phyloP scores from a whole-genome alignment of 345 rosid genomes.

The Erucastrum elatum region DNA sequence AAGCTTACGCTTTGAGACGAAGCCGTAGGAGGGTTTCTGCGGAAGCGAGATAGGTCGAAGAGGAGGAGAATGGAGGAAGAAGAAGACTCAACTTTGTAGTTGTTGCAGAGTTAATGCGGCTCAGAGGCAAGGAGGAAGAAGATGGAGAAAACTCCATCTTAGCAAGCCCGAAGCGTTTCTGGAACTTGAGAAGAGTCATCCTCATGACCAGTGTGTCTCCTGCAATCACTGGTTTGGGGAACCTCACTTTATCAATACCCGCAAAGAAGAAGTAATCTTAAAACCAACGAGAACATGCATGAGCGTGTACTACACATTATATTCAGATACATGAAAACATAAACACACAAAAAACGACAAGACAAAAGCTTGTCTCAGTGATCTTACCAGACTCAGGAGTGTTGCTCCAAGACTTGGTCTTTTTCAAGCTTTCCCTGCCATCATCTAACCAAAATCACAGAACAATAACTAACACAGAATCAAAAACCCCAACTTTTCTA shows the following conservation, averaged over 20 bases:
- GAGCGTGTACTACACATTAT: background rate
- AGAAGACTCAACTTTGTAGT: too few species aligned
- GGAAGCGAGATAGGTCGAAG: too few species aligned
- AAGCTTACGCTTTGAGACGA: too few species aligned
- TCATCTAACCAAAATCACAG: slow-evolving; percentile 17
- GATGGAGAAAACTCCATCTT: slow-evolving; percentile 55
- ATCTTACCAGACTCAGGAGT: slow-evolving; percentile 60
- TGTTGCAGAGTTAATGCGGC: too few species aligned
- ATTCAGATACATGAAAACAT: slow-evolving; percentile 17
- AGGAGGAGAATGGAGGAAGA: too few species aligned
- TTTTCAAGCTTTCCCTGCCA: slow-evolving; percentile 29
- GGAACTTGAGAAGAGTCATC: slow-evolving; percentile 83
- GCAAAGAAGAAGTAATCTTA: slow-evolving; percentile 66
- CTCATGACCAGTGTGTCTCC: slow-evolving; percentile 94
- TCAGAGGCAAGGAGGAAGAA: too few species aligned
- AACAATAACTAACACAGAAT: background rate
- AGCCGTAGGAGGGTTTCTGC: too few species aligned
- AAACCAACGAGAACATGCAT: slow-evolving; percentile 21
- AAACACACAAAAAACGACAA: slow-evolving; percentile 4
- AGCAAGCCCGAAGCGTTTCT: slow-evolving; percentile 84
- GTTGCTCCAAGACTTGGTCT: slow-evolving; percentile 36
- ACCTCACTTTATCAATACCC: slow-evolving; percentile 86
- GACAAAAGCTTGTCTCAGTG: slow-evolving; percentile 16
- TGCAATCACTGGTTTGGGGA: slow-evolving; percentile 89
- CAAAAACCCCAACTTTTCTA: background rate